Evolutionary conservation across 208 protist genomes (phyloP).

Genomic region (Porcisia hertigi): DNA sequence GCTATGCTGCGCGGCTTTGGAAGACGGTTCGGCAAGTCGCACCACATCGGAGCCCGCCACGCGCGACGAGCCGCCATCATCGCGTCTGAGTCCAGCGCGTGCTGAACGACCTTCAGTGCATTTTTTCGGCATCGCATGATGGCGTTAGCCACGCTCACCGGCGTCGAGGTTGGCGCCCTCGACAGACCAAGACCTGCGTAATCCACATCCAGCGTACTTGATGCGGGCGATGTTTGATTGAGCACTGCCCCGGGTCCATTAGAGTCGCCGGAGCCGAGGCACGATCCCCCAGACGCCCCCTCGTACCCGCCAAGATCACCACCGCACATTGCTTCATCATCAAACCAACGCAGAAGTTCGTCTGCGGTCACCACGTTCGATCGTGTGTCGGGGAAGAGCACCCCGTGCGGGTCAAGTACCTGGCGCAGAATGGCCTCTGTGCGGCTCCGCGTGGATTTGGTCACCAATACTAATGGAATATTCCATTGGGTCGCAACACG

Average conservation of each 20-base stretch:
- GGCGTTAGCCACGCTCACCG: constrained; percentile 10
- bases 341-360: constrained; percentile 27
- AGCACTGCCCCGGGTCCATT: background rate
- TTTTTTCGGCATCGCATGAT: constrained; percentile 22
- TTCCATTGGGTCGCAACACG: constrained; percentile 58
- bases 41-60: constrained; percentile 26
- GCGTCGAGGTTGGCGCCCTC: background rate
- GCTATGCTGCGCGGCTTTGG: constrained; percentile 56
- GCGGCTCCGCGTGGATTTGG: constrained; percentile 61
- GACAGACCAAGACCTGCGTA: no score
- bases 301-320: background rate
- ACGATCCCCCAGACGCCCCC: background rate
- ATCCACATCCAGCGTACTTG: background rate
- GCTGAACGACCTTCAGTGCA: constrained; percentile 8
- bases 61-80: constrained; percentile 16
- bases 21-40: constrained; percentile 19
- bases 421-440: constrained; percentile 62
- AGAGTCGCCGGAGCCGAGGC: background rate
- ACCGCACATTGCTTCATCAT: background rate
- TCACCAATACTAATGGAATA: constrained; percentile 78
- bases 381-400: constrained; percentile 45
- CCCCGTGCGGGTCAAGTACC: constrained; percentile 56
- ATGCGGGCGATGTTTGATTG: background rate
- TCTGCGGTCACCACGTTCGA: constrained; percentile 28
- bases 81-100: constrained; percentile 11